Base-by-base conservation (phyloP, 2,329 filamentous ascomycete species). In the Myrmaecium sp. region DNA sequence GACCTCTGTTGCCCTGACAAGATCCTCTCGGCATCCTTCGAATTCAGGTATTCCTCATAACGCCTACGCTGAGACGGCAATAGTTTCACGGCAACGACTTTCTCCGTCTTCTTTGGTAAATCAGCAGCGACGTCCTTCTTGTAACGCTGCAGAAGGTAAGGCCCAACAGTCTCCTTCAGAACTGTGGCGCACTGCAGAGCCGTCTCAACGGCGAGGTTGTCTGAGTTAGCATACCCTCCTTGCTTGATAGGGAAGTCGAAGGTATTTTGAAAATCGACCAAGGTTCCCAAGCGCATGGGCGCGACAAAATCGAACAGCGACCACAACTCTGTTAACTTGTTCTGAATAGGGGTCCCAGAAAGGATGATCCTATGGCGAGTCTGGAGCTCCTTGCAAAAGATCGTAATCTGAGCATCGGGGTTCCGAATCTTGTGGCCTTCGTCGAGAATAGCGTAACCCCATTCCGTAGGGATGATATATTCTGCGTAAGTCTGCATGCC, bases 391-490 rank as follows among this genome's bases (percentile, higher is more conserved):
- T 98, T 98, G 62, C 83, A 93, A 37, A 83, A 80, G 27, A 95
- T 80, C 0, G 91, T 94, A 36, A 98, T 89, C 5, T 80, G 76
- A 0, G 89, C 83, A 41, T 95, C 91, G 0, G 89, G 89, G 40
- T 98, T 98, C 20, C 89, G 75, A 39, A 98, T 98, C 51, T 94
- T 94, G 55, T 98, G 91, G 3, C 91, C 89, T 58, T 98, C 89
- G 33, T 98, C 89, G 4, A 98, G 65, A 7, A 95, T 79, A 7
- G 83, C 84, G 47, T 91, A 94, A 12, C 76, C 81, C 89, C 89
- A 98, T 34, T 89, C 67, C 1, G 83, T 70, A 1, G 76, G 74
- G 17, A 91, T 74, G 13, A 98, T 57, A 17, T 86, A 64, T 26
- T 86, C 74, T 0, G 77, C 72, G 39, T 95, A 95, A 0, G 81